Evolutionary conservation across 257 asterid species (phyloP), one percentile per base, ranked within the genome.

Genomic region (Avicennia marina): DNA sequence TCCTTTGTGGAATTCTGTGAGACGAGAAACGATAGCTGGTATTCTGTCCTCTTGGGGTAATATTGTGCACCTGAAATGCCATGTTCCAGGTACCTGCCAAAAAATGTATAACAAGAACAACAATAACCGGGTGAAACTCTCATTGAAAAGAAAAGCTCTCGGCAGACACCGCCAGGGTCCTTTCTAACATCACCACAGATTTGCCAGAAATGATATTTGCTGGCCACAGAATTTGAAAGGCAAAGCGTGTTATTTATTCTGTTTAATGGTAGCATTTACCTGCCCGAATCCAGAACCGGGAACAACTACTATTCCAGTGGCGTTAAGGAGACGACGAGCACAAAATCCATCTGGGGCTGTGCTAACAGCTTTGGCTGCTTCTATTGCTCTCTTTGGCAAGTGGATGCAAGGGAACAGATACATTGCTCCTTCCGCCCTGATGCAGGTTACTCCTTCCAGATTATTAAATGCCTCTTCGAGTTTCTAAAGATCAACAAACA

Each of bases 211-310:
- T n/a, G n/a, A n/a, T n/a, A n/a, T n/a, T n/a, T n/a, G n/a, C n/a
- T n/a, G n/a, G n/a, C n/a, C n/a, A n/a, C n/a, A n/a, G n/a, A n/a
- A n/a, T n/a, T n/a, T n/a, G n/a, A n/a, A n/a, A n/a, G n/a, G n/a
- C n/a, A n/a, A n/a, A n/a, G n/a, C n/a, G n/a, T n/a, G n/a, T n/a
- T n/a, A n/a, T n/a, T n/a, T n/a, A 29, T 29, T 51, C 22, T 13
- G 24, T 51, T 27, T 8, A 3, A 29, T 2, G 15, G 4, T n/a
- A n/a, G n/a, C n/a, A 21, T 12, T 60, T 52, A 91, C 98, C 96
- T 91, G 98, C 34, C 94, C 80, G 55, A 91, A 91, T 62, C 98
- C 98, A 65, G 98, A 88, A 46, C 98, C 96, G n/a, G 98, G 96
- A 60, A 91, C 98, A 2, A 85, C 87, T 6, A 91, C 98, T 1